These are phyloP conservation scores for Pythium scleroteichum DNA, from an alignment of 352 stramenopile species.

Conservation along the genomic window DNA sequence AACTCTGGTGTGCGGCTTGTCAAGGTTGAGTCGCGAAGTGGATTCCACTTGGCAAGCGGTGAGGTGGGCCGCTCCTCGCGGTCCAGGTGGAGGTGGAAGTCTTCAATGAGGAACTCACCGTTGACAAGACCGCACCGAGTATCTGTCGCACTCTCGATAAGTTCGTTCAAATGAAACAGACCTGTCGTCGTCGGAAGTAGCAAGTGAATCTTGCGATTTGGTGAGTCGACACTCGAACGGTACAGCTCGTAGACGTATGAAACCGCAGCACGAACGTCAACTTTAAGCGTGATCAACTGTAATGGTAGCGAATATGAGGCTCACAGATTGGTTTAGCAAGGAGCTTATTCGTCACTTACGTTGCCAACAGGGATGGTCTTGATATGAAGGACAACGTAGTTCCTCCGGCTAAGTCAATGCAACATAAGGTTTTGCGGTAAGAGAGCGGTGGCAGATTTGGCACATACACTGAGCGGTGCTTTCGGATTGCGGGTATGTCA, in stretches of 20 bases:
- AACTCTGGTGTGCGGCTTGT: slow-evolving; percentile 37
- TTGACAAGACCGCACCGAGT: slow-evolving; percentile 63
- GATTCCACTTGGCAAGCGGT: slow-evolving; percentile 11
- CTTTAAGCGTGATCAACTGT: slow-evolving; percentile 57
- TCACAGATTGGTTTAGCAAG: not conserved
- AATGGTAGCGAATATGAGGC: slow-evolving; percentile 5
- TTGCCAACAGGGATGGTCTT: slow-evolving; percentile 77
- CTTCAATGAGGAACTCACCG: slow-evolving; percentile 62
- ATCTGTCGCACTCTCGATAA: slow-evolving; percentile 59
- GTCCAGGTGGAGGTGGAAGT: slow-evolving; percentile 57
- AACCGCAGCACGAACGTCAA: slow-evolving; percentile 54
- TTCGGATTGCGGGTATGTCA: slow-evolving; percentile 52
- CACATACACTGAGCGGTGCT: slow-evolving; percentile 59
- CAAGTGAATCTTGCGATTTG: slow-evolving; percentile 65
- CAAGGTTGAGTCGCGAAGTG: not conserved
- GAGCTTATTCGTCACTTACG: slow-evolving; percentile 31
- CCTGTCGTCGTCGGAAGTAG: slow-evolving; percentile 64
- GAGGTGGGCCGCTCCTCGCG: not conserved
- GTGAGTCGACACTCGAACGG: slow-evolving; percentile 52
- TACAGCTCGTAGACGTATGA: slow-evolving; percentile 82
- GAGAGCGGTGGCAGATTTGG: not conserved
- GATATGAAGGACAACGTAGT: slow-evolving; percentile 67
- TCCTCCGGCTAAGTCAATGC: slow-evolving; percentile 33
- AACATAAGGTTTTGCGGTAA: not conserved
- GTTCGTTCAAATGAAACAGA: slow-evolving; percentile 73